Evolutionary conservation across 768 basidiomycete genomes (phyloP), one percentile per base, ranked within the genome.

Genomic region (Xerocomus brunneocitrinus): DNA sequence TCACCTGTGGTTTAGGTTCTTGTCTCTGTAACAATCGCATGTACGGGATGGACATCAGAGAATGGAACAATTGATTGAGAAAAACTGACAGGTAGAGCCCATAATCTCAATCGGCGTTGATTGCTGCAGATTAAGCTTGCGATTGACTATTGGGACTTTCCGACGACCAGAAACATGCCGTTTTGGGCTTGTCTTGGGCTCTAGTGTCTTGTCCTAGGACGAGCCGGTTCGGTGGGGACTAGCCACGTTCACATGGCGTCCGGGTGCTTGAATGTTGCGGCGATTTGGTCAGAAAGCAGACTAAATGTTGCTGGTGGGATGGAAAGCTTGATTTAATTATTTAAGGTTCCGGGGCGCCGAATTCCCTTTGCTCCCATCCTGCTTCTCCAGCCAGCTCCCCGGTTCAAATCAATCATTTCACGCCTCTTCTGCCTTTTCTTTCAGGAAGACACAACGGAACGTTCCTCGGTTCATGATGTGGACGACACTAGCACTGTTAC

Each of bases 181-280:
- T 42, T 49, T 50, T 53, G 27, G 53, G 58, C 8, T 13, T 30
- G 5, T n/a, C 32, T 49, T 27, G 12, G 27, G 9, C 22, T n/a
- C 22, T 14, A 16, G 9, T 24, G 8, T 13, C 8, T 9, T 4
- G 10, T 25, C 38, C 27, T 7, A 4, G 30, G 10, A 16, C 25
- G 58, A 55, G 25, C 62, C 50, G 50, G 62, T 44, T 62, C 45
- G 50, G n/a, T 6, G 4, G 24, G 50, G 7, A 16, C 34, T n/a
- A 16, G 25, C 8, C 38, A 9, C 12, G 8, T 43, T 44, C 25
- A 14, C 38, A 44, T 24, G 25, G 16, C 27, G 41, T 32, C 25
- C 5, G 5, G 1, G n/a, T 27, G 27, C 8, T 27, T 19, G 8
- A 34, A 2, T 9, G 30, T 34, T 24, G 53, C 47, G 27, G 39